Percentiles rank a stretch among this genome's conserved stretches.
These are phyloP conservation scores for Nannochloropsis granulata DNA, from an alignment of 108 stramenopile species.

Conservation along the genomic window DNA sequence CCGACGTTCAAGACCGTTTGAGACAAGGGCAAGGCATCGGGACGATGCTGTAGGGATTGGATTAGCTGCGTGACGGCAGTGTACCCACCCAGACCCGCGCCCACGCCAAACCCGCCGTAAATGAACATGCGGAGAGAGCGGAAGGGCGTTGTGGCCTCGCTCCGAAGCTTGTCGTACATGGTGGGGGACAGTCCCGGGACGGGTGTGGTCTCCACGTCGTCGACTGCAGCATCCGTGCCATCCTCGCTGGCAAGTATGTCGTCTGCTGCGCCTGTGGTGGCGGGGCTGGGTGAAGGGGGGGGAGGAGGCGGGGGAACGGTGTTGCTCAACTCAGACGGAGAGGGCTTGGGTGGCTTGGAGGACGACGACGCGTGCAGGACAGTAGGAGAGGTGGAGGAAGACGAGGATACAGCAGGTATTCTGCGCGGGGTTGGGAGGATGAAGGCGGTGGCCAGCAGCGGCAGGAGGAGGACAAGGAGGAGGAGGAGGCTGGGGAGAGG, in stretches of 20 bases:
- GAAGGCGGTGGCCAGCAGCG: not conserved
- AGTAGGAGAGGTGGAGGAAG: not conserved
- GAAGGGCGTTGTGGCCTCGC: not conserved
- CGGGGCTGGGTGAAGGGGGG: not conserved
- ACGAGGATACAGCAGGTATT: not conserved
- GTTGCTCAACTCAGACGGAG: not conserved
- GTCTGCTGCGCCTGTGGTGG: not conserved
- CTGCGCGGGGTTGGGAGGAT: not conserved
- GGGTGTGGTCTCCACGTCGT: not conserved
- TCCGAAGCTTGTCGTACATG: not conserved
- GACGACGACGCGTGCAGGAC: not conserved
- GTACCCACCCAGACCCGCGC: constrained; percentile 15
- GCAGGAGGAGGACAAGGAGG: not conserved
- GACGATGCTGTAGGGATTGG: constrained; percentile 4
- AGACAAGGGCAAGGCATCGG: constrained; percentile 16
- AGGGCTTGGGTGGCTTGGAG: not conserved
- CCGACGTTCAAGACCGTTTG: constrained; percentile 15
- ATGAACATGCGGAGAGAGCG: constrained; percentile 17
- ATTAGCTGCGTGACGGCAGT: constrained; percentile 24
- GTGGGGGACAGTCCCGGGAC: not conserved
- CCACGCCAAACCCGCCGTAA: constrained; percentile 18
- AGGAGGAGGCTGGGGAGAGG: not conserved
- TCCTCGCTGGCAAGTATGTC: not conserved
- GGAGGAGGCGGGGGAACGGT: not conserved
- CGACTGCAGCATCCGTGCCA: not conserved